These are phyloP conservation scores for Clathrospora elynae DNA, from an alignment of 2,329 filamentous ascomycete species.

Conservation along the genomic window DNA sequence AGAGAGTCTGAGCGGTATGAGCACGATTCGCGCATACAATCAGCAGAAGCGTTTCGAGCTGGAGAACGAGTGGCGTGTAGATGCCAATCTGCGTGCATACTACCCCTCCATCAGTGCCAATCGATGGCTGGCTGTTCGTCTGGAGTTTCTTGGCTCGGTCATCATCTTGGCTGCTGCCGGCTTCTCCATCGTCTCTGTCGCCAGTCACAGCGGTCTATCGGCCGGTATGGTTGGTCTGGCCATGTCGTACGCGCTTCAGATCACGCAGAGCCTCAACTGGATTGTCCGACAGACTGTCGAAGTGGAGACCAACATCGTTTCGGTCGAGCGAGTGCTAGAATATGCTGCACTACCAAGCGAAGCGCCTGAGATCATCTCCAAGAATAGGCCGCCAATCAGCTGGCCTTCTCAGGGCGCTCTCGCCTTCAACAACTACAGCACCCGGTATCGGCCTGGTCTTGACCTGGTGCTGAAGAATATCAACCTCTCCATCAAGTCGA, in stretches of 20 bases:
- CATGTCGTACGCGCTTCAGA: slow-evolving; percentile 97
- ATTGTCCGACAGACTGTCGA: slow-evolving; percentile 98
- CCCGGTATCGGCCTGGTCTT: slow-evolving; percentile 85
- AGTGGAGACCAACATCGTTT: slow-evolving; percentile 99
- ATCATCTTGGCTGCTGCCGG: slow-evolving; percentile 88
- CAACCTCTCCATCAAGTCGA: slow-evolving; percentile 87
- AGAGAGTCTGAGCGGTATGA: slow-evolving; percentile 90
- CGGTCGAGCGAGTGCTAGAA: slow-evolving; percentile 95
- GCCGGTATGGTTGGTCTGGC: slow-evolving; percentile 84
- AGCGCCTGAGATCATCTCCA: slow-evolving; percentile 89
- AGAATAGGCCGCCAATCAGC: slow-evolving; percentile 81
- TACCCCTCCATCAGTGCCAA: slow-evolving; percentile 91
- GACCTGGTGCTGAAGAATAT: slow-evolving; percentile 94
- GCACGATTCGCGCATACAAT: slow-evolving; percentile 92
- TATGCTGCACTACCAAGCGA: slow-evolving; percentile 91
- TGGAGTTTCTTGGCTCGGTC: slow-evolving; percentile 93
- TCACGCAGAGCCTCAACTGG: slow-evolving; percentile 97
- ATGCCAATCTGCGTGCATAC: slow-evolving; percentile 91
- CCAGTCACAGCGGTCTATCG: slow-evolving; percentile 66
- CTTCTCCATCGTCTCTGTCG: slow-evolving; percentile 80
- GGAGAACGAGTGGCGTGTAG: slow-evolving; percentile 97
- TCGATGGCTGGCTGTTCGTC: slow-evolving; percentile 89
- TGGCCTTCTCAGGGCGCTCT: slow-evolving; percentile 92
- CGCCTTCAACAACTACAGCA: slow-evolving; percentile 91
- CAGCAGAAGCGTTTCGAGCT: slow-evolving; percentile 85